Base-by-base conservation (phyloP, 1,284 basidiomycete species). In the Ceratobasidium sp. region DNA sequence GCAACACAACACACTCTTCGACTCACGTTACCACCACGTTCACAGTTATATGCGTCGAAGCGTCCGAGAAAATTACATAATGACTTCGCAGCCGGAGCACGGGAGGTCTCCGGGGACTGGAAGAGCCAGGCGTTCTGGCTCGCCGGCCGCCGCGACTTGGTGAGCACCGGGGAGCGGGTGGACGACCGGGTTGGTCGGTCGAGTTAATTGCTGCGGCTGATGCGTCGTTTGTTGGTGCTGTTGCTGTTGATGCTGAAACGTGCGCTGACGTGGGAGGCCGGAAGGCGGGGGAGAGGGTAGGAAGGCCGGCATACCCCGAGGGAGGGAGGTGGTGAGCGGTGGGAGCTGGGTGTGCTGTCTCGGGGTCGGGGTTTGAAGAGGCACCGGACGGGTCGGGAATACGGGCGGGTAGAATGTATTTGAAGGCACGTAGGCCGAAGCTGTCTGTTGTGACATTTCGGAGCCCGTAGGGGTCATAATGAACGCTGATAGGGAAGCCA, bases 41-140 rank as follows among this genome's bases (percentile, higher is more conserved):
- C n/a, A n/a, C n/a, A n/a, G n/a, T 48, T 66, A 31, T 53, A 51
- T 66, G 64, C 51, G 63, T 14, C 48, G 27, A 17, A n/a, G 36
- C 45, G 31, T 24, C 17, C 24, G 41, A 19, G 31, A 27, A 9
- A 29, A 15, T 53, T 57, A 69, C 66, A 69, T 67, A 51, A 67
- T 69, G n/a, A 57, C 36, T 31, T 69, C 66, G 41, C 66, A 69
- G 14, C 41, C 27, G 14, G 66, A 69, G 53, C 27, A 53, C 24
- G 29, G 24, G 41, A 57, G 24, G 53, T 69, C 66, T 24, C 66
- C 66, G 22, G 53, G 53, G 3, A 36, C 51, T 11, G 66, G 66
- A n/a, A 69, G 36, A 36, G 48, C 33, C 29, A 57, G 51, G 31
- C 66, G 66, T 47, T 69, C 50, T 1, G 36, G 31, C 17, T 44